phyloP scores from a whole-genome alignment of 177 flowering plant genomes.

The Telopea speciosissima region DNA sequence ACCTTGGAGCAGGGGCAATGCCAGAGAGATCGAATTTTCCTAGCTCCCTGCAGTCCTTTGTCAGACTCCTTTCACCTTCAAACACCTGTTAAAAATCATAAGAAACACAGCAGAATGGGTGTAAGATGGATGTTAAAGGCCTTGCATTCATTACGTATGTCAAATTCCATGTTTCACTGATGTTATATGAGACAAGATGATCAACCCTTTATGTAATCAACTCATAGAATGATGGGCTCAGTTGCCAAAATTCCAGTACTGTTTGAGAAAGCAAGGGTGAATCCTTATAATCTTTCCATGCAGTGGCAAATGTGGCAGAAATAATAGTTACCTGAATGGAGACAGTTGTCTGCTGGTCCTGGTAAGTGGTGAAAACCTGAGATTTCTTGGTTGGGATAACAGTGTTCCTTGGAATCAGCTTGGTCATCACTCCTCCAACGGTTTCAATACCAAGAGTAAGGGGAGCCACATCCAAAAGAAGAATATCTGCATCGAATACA shows the following conservation, averaged over 20 bases:
- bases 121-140: too few relatives aligned
- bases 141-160: background rate
- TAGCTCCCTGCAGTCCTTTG: conserved; percentile 37
- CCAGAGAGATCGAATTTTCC: conserved; percentile 23
- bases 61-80: conserved; percentile 40
- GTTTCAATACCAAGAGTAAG: conserved; percentile 44
- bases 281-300: background rate
- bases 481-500: conserved; percentile 24
- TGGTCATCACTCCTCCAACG: conserved; percentile 41
- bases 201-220: background rate
- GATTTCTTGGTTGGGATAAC: conserved; percentile 38
- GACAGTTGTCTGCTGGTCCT: conserved; percentile 38
- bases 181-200: background rate
- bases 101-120: background rate
- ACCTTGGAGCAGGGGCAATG: conserved; percentile 26
- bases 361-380: conserved; percentile 37
- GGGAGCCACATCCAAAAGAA: conserved; percentile 41
- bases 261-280: background rate
- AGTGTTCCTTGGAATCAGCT: conserved; percentile 40
- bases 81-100: conserved; percentile 23
- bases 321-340: conserved; percentile 24
- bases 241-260: background rate
- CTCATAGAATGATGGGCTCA: background rate
- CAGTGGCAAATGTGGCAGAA: background rate
- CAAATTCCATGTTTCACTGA: background rate